Conservation (phyloP, 805 yeast genomes). For the Helenozyma rhizophorensis region DNA sequence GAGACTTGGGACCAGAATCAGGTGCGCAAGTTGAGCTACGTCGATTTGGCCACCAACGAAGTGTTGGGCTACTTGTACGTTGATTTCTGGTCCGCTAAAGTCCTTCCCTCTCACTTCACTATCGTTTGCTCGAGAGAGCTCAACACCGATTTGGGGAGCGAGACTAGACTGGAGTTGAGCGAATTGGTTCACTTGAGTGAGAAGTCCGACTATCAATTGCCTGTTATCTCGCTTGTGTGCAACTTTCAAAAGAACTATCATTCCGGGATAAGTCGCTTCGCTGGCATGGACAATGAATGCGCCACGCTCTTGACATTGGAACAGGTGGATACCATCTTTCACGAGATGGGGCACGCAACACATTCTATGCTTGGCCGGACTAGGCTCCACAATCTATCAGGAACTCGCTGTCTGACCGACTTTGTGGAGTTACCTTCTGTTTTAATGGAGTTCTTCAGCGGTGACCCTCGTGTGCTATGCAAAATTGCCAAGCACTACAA, state of each 20-base stretch:
- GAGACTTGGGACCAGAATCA: slow-evolving; percentile 82
- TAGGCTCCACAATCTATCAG: slow-evolving; percentile 82
- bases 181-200: slow-evolving; percentile 33
- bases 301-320: slow-evolving; percentile 61
- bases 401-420: slow-evolving; percentile 93
- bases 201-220: slow-evolving; percentile 65
- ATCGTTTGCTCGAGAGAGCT: slow-evolving; percentile 89
- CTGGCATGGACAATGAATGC: slow-evolving; percentile 17
- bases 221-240: slow-evolving; percentile 86
- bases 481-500: slow-evolving; percentile 68
- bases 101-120: slow-evolving; percentile 93
- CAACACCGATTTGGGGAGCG: slow-evolving; percentile 37
- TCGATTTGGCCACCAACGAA: slow-evolving; percentile 47
- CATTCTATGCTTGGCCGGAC: slow-evolving; percentile 97
- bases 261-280: slow-evolving; percentile 23
- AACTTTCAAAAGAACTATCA: slow-evolving; percentile 46
- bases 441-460: slow-evolving; percentile 91
- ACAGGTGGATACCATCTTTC: slow-evolving; percentile 92
- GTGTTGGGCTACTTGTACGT: slow-evolving; percentile 80
- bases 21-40: slow-evolving; percentile 77
- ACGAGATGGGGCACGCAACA: slow-evolving; percentile 99
- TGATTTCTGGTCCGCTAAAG: slow-evolving; percentile 75
- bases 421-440: slow-evolving; percentile 96
- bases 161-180: slow-evolving; percentile 18
- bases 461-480: slow-evolving; percentile 69